Conservation (phyloP, 805 yeast genomes). For the Zygoascus tannicola region DNA sequence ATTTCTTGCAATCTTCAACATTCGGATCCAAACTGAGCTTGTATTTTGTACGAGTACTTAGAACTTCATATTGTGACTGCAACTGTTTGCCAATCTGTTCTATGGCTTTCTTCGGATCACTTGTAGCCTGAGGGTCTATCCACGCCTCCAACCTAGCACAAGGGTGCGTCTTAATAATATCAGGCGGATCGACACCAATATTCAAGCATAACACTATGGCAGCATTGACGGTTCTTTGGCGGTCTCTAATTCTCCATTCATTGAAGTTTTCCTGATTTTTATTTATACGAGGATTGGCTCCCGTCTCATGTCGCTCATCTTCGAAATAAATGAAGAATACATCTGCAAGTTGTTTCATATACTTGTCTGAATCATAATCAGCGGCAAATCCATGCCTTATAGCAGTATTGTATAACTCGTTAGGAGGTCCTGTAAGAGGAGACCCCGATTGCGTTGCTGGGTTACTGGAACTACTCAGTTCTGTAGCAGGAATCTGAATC, state of each 20-base stretch:
- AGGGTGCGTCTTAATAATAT: conserved; percentile 83
- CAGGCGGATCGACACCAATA: conserved; percentile 96
- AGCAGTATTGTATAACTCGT: conserved; percentile 22
- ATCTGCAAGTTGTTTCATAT: conserved; percentile 39
- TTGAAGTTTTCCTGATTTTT: conserved; percentile 46
- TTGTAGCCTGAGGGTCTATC: conserved; percentile 75
- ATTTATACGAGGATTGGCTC: conserved; percentile 55
- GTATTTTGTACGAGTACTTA: conserved; percentile 78
- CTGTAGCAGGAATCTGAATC: not conserved
- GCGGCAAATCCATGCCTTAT: conserved; percentile 56
- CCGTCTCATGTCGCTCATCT: conserved; percentile 84
- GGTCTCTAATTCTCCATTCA: conserved; percentile 91
- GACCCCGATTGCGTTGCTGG: not conserved
- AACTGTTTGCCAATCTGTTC: conserved; percentile 84
- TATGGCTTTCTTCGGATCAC: conserved; percentile 82
- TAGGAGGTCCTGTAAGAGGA: conserved; percentile 1
- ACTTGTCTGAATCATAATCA: conserved; percentile 45
- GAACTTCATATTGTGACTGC: conserved; percentile 81
- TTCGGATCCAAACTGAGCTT: conserved; percentile 90
- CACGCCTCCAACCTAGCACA: conserved; percentile 89
- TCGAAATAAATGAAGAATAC: conserved; percentile 79
- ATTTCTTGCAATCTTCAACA: conserved; percentile 88
- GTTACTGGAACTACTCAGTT: not conserved
- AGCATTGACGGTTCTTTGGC: conserved; percentile 89
- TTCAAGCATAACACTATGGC: conserved; percentile 86